phyloP scores from a whole-genome alignment of 1,139 yeast species.

The Suzukiozyma palmioleophila region DNA sequence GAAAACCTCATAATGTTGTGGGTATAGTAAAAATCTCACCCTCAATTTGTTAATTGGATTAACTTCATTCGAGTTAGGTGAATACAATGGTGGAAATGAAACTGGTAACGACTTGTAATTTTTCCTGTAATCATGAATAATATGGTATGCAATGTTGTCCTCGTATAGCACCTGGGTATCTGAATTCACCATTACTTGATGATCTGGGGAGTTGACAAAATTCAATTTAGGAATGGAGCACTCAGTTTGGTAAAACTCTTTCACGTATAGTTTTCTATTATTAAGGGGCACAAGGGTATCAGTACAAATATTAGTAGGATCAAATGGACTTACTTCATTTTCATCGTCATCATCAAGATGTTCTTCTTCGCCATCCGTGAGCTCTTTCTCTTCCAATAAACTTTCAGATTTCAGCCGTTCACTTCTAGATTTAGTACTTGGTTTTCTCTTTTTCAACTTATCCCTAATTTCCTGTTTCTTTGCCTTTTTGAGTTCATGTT shows the following conservation, averaged over 20 bases:
- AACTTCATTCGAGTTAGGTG: slow-evolving; percentile 14
- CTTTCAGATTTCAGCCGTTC: neutral
- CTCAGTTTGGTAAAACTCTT: slow-evolving; percentile 18
- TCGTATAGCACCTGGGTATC: slow-evolving; percentile 15
- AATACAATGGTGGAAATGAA: slow-evolving; percentile 33
- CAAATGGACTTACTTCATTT: slow-evolving; percentile 29
- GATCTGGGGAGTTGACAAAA: slow-evolving; percentile 13
- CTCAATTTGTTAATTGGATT: slow-evolving; percentile 32
- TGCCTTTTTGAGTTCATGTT: neutral
- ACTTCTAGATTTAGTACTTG: slow-evolving; percentile 6
- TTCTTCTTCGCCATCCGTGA: slow-evolving; percentile 9
- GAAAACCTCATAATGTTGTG: slow-evolving; percentile 38
- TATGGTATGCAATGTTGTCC: slow-evolving; percentile 27
- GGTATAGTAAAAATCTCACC: slow-evolving; percentile 36
- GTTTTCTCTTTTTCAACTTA: neutral
- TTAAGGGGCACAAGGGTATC: slow-evolving; percentile 31
- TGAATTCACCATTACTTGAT: slow-evolving; percentile 15
- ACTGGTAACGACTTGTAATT: slow-evolving; percentile 32
- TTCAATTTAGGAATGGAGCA: slow-evolving; percentile 23
- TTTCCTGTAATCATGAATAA: slow-evolving; percentile 25
- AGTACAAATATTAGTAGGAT: slow-evolving; percentile 33
- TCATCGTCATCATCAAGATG: slow-evolving; percentile 16
- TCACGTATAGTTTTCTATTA: slow-evolving; percentile 31
- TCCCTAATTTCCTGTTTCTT: slow-evolving; percentile 8
- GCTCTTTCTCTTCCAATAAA: neutral